These are phyloP conservation scores for Wickerhamiella musiphila DNA, from an alignment of 805 yeast species.

Conservation along the genomic window DNA sequence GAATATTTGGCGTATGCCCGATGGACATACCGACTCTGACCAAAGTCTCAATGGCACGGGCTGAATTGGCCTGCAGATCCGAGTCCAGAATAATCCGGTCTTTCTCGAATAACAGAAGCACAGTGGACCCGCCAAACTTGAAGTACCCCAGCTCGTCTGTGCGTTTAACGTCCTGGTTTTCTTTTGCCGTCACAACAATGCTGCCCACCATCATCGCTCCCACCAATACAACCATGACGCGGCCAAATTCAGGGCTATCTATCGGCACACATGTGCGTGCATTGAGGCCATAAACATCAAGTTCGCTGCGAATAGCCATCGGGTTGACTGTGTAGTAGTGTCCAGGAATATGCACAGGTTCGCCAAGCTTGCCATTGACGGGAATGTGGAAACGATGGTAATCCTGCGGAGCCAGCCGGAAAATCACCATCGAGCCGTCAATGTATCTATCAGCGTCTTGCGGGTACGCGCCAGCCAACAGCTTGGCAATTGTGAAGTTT, in stretches of 20 bases:
- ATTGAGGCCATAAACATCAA: slow-evolving; percentile 90
- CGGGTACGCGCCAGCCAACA: slow-evolving; percentile 32
- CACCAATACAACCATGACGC: slow-evolving; percentile 58
- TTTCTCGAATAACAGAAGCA: slow-evolving; percentile 44
- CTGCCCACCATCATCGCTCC: slow-evolving; percentile 99
- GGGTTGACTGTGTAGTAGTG: slow-evolving; percentile 94
- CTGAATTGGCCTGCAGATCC: slow-evolving; percentile 55
- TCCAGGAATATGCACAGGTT: slow-evolving; percentile 58
- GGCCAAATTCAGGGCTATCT: slow-evolving; percentile 59
- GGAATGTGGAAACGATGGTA: slow-evolving; percentile 89
- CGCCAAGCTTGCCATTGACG: slow-evolving; percentile 54
- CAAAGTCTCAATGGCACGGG: slow-evolving; percentile 52
- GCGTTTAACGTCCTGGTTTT: slow-evolving; percentile 39
- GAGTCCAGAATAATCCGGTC: slow-evolving; percentile 37
- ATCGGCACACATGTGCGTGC: slow-evolving; percentile 65
- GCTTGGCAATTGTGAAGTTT: slow-evolving; percentile 46
- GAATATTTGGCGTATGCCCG: slow-evolving; percentile 36
- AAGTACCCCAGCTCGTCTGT: slow-evolving; percentile 87
- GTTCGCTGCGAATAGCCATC: slow-evolving; percentile 77
- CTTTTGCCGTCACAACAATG: slow-evolving; percentile 48
- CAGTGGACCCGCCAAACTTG: slow-evolving; percentile 91
- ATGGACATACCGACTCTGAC: slow-evolving; percentile 83
- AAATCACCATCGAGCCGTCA: slow-evolving; percentile 52
- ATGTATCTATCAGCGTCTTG: slow-evolving; percentile 24
- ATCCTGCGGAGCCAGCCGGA: slow-evolving; percentile 91